A percentile compares a stretch with the other conserved stretches of the same genome.
phyloP scores from a whole-genome alignment of 208 protist genomes.

The Entamoeba invadens region DNA sequence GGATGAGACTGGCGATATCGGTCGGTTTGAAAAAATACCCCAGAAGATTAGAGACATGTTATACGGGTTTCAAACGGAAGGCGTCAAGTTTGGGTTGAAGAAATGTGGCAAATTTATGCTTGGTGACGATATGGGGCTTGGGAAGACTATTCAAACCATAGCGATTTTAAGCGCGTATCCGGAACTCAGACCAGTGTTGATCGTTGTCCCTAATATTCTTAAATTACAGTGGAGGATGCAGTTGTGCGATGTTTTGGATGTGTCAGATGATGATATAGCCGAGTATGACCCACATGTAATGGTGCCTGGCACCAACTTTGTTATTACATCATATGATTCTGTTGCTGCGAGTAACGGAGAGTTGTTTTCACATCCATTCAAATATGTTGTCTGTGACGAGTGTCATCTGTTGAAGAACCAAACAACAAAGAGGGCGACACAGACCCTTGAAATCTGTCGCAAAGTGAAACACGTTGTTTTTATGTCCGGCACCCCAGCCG shows the following conservation, averaged over 20 bases:
- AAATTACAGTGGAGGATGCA: neutral
- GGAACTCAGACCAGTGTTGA: neutral
- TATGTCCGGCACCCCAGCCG: conserved; percentile 15
- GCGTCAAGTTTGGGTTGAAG: conserved; percentile 1
- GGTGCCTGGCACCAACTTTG: neutral
- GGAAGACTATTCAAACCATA: conserved; percentile 1
- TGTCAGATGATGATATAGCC: neutral
- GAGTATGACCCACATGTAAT: neutral
- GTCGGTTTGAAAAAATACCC: neutral
- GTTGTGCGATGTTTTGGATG: neutral
- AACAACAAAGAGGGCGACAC: conserved; percentile 1
- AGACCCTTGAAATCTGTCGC: neutral
- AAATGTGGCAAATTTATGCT: conserved; percentile 7
- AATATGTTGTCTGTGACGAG: conserved; percentile 16
- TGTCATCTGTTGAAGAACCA: conserved; percentile 11
- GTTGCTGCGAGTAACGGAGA: neutral
- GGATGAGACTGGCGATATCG: neutral
- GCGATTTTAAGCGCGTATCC: neutral
- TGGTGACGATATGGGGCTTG: conserved; percentile 13
- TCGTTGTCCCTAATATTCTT: neutral
- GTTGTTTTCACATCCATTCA: conserved; percentile 3
- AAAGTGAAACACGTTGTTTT: conserved; percentile 7
- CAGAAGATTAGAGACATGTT: neutral
- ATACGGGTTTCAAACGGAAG: neutral
- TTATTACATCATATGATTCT: conserved; percentile 7